A percentile compares a stretch with the other conserved stretches of the same genome.
Evolutionary conservation across 345 rosid genomes (phyloP).

Genomic region (Eucalyptus viminalis): DNA sequence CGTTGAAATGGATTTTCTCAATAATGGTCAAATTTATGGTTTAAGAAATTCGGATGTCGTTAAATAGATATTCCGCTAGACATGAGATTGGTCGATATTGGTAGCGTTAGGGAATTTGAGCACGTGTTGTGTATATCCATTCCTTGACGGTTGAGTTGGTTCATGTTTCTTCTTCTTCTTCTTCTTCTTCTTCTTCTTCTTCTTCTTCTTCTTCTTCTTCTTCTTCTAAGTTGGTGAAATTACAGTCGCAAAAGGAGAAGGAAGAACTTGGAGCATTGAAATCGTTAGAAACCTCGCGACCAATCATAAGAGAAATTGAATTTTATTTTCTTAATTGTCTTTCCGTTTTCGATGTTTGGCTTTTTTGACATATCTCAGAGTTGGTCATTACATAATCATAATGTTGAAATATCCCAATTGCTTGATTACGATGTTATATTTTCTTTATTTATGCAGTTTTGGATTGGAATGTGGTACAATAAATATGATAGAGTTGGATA

Average conservation of each 20-base stretch:
- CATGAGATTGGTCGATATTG: not conserved
- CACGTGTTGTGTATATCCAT: not conserved
- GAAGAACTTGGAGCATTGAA: not conserved
- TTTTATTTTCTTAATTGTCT: not conserved
- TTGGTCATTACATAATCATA: not conserved
- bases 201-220: accelerated
- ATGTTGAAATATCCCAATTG: not conserved
- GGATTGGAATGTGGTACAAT: not conserved
- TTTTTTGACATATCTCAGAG: not conserved
- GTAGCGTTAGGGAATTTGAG: not conserved
- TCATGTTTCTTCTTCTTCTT: accelerated
- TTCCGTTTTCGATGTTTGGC: not conserved
- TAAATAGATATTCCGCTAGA: not conserved
- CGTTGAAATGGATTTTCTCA: not conserved
- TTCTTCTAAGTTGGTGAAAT: not conserved
- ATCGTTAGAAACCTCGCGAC: not conserved
- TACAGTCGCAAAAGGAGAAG: not conserved
- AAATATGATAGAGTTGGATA: not conserved
- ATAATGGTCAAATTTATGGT: not conserved
- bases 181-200: accelerated
- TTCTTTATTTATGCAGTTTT: not conserved
- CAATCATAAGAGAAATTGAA: not conserved
- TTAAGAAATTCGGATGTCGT: not conserved
- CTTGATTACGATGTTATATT: not conserved
- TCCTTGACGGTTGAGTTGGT: not conserved